Evolutionary conservation across 768 basidiomycete genomes (phyloP).

Genomic region (Amanita rimosa): DNA sequence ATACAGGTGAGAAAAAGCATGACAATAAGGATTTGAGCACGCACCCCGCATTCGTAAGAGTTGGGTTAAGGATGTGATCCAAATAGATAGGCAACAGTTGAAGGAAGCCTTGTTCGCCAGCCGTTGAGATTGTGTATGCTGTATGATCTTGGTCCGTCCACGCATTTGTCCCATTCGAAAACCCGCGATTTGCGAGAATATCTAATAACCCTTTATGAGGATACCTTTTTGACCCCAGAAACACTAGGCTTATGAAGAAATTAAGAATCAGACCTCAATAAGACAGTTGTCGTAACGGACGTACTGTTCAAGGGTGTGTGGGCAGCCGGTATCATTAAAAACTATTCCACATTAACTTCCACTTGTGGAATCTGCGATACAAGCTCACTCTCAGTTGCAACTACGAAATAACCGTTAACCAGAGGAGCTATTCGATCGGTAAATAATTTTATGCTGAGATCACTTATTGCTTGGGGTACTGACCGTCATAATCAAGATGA

Average conservation of each 20-base stretch:
- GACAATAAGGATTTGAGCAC: constrained; percentile 16
- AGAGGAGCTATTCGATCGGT: constrained; percentile 51
- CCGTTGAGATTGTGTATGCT: constrained; percentile 92
- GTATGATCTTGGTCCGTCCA: constrained; percentile 97
- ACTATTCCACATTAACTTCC: constrained; percentile 30
- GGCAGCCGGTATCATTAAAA: constrained; percentile 90
- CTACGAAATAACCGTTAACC: constrained; percentile 85
- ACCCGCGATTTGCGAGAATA: constrained; percentile 88
- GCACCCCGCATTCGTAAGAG: constrained; percentile 78
- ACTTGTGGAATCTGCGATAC: neutral
- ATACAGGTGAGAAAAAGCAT: constrained; percentile 1
- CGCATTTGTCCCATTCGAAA: constrained; percentile 87
- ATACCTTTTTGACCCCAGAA: constrained; percentile 92
- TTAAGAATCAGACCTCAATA: constrained; percentile 3
- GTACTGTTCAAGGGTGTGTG: constrained; percentile 93
- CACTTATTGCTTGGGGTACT: constrained; percentile 12
- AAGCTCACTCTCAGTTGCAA: constrained; percentile 73
- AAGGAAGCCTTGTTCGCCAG: constrained; percentile 86
- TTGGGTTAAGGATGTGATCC: constrained; percentile 96
- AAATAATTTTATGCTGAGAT: constrained; percentile 8
- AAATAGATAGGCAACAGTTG: constrained; percentile 83
- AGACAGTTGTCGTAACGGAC: constrained; percentile 15
- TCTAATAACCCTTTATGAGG: constrained; percentile 96
- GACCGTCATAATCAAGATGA: constrained; percentile 85
- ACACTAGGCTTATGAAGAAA: constrained; percentile 51